Base-by-base conservation (phyloP, 1,284 basidiomycete species). In the Microbotryum scabiosae region DNA sequence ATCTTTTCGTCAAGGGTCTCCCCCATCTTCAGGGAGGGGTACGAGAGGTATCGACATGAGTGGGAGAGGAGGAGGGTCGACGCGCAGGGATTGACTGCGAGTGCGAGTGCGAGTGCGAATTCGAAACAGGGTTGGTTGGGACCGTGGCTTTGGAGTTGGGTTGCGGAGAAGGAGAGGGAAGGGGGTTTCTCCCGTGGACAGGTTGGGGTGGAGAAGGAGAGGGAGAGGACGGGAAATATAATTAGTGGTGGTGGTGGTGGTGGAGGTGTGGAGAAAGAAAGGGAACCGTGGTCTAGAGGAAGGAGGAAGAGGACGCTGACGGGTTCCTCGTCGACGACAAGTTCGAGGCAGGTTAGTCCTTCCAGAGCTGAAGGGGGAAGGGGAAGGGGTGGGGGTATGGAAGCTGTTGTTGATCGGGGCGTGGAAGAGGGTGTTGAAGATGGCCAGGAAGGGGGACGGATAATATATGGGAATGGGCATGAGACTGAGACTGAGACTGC, bases 1-100 rank as follows among this genome's bases (percentile, higher is more conserved):
- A 93, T 98, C 66, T 97, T 98, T 75, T 92, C 88, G 16, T 89
- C 86, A 16, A 84, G 88, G 51, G 88, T 98, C 41, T 85, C 89
- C 64, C 81, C 82, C 49, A 73, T 77, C 12, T 98, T 98, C 74
- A 81, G 89, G 28, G 92, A 97, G 59, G 83, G 87, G 0, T 98
- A 98, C 76, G 92, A 97, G 75, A 82, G 89, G 18, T 94, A 97
- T 75, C 82, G 96, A 16, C 79, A 84, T 10, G 85, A 85, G n/a
- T 98, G 96, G 75, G 94, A 97, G 77, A 78, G 86, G 51, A 49
- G 68, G 48, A 56, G 68, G 43, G 52, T 53, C 20, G 60, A 63
- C 26, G 59, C 56, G 9, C 50, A 30, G 23, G 30, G 44, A 18
- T 8, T 50, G 14, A 44, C 54, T 1, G 7, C 8, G 1, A 16